phyloP scores from a whole-genome alignment of 306 rosid species.

The Fragaria iinumae region DNA sequence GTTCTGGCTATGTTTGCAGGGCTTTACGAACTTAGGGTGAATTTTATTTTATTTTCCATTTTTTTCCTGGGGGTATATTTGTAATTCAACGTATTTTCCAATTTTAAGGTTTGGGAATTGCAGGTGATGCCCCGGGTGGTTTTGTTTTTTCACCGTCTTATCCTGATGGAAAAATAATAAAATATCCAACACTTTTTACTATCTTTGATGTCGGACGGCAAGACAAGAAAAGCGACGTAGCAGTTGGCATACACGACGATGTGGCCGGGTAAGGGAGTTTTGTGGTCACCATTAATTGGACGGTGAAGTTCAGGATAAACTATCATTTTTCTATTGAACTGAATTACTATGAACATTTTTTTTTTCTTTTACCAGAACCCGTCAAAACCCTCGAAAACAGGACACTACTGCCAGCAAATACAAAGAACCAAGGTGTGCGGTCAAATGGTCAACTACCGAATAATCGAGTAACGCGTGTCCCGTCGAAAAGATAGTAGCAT shows the following conservation, averaged over 20 bases:
- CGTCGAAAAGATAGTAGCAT: background rate
- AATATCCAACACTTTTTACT: too few relatives aligned
- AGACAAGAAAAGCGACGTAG: background rate
- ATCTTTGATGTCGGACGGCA: background rate
- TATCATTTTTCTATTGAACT: too few relatives aligned
- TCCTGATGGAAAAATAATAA: too few relatives aligned
- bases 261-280: too few relatives aligned
- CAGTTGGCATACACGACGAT: too few relatives aligned
- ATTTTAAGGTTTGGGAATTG: background rate
- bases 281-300: too few relatives aligned
- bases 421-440: background rate
- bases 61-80: background rate
- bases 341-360: too few relatives aligned
- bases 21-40: background rate
- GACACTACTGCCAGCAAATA: background rate
- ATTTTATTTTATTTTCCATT: background rate
- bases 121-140: background rate
- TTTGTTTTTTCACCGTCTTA: background rate
- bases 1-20: background rate
- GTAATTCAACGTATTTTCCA: background rate
- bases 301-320: too few relatives aligned
- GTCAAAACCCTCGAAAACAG: background rate
- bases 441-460: background rate
- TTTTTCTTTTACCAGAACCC: background rate
- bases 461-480: background rate